Evolutionary conservation across 2,329 filamentous ascomycete genomes (phyloP).

Genomic region (Aspergillus spinulosporus): DNA sequence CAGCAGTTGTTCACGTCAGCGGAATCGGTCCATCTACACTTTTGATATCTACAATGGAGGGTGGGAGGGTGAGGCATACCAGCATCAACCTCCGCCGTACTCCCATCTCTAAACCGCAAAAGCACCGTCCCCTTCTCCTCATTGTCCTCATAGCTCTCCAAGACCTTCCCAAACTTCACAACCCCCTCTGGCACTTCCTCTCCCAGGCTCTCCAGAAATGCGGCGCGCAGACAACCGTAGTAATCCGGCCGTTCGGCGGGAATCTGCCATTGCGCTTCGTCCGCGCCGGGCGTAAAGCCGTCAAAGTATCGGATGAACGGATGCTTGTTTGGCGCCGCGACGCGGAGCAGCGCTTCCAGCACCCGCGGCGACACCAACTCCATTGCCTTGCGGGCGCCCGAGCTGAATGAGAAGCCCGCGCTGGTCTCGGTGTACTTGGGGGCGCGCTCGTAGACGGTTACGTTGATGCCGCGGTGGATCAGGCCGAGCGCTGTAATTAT

Average conservation of each 20-base stretch:
- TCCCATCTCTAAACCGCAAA: not conserved
- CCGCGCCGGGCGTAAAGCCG: not conserved
- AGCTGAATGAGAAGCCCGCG: slow-evolving; percentile 9
- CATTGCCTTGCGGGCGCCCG: slow-evolving; percentile 5
- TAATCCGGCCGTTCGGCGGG: not conserved
- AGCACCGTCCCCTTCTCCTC: not conserved
- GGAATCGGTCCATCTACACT: too few species aligned
- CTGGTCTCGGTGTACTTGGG: slow-evolving; percentile 5
- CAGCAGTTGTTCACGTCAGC: too few species aligned
- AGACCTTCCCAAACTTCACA: not conserved
- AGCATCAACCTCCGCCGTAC: not conserved
- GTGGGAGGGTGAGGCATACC: not conserved
- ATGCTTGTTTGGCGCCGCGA: not conserved
- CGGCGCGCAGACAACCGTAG: not conserved
- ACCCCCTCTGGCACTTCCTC: not conserved
- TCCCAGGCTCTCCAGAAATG: not conserved
- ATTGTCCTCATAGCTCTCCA: not conserved
- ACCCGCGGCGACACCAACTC: not conserved
- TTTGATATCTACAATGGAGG: not conserved
- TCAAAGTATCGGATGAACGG: slow-evolving; percentile 2
- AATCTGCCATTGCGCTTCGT: not conserved
- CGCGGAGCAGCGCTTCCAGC: not conserved
- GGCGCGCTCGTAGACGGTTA: slow-evolving; percentile 9
- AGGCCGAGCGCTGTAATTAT: slow-evolving; percentile 12
- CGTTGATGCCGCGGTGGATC: not conserved